Conservation (phyloP, 1,139 yeast genomes). For the Magnusiomyces magnusii region DNA sequence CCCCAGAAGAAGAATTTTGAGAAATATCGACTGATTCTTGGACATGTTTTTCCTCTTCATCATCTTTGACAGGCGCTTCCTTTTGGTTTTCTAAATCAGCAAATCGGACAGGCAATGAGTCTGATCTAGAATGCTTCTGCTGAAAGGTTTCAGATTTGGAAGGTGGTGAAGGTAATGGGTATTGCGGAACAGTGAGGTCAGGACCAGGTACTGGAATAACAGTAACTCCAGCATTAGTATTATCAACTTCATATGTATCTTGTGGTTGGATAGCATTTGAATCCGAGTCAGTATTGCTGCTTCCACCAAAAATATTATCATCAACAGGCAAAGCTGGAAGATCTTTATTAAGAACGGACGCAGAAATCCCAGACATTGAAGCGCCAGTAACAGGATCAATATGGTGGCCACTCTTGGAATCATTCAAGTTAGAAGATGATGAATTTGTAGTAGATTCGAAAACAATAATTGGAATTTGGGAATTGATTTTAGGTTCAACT, state of each 20-base stretch:
- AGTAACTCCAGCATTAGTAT: neutral
- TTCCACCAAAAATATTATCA: conserved; percentile 1
- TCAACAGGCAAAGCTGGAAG: conserved; percentile 8
- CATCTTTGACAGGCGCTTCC: neutral
- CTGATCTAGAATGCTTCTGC: conserved; percentile 11
- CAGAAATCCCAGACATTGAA: neutral
- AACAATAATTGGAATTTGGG: neutral
- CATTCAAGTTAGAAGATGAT: neutral
- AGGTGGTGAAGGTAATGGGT: conserved; percentile 19
- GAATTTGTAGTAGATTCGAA: neutral
- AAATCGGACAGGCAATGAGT: conserved; percentile 12
- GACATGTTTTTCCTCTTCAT: neutral
- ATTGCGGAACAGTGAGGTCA: conserved; percentile 15
- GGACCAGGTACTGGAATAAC: conserved; percentile 8
- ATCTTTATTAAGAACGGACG: conserved; percentile 14
- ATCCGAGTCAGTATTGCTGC: neutral
- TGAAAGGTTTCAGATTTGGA: conserved; percentile 18
- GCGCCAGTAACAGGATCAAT: neutral
- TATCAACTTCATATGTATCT: neutral
- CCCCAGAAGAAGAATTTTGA: neutral
- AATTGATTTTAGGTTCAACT: neutral
- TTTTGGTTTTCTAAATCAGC: conserved; percentile 5
- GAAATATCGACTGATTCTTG: neutral
- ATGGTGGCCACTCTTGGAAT: neutral
- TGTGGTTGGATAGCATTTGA: neutral